Evolutionary conservation across 768 basidiomycete species (phyloP).

Genomic region (Naganishia vishniacii): DNA sequence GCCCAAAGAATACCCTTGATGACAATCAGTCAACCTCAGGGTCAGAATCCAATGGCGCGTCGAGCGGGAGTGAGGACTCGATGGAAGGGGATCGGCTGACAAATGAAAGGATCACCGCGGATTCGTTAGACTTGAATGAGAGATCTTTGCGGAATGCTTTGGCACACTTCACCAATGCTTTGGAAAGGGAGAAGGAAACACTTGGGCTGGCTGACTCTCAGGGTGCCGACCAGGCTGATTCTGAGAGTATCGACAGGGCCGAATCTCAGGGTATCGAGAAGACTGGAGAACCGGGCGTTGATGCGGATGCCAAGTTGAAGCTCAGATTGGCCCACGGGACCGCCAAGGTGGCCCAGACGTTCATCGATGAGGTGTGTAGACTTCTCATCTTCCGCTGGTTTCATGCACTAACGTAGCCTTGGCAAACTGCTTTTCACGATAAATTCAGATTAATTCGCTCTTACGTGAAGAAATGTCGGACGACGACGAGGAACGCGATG

Average conservation of each 20-base stretch:
- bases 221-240: neutral
- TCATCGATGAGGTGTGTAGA: conserved; percentile 17
- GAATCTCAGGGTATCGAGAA: no score
- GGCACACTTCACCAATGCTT: conserved; percentile 13
- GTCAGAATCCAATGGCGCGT: neutral
- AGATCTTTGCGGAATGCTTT: conserved; percentile 9
- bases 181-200: conserved; percentile 20
- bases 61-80: neutral
- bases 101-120: neutral
- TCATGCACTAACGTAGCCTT: neutral
- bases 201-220: neutral
- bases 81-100: neutral
- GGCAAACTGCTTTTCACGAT: neutral
- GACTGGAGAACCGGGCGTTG: neutral
- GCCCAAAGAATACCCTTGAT: no score
- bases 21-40: neutral
- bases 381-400: neutral
- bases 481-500: conserved; percentile 13
- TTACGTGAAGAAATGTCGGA: conserved; percentile 20
- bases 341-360: conserved; percentile 11
- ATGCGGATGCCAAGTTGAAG: neutral
- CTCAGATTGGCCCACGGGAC: neutral
- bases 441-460: conserved; percentile 20
- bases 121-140: neutral
- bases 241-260: no score